Conservation (phyloP, 1,284 basidiomycete species). For the Cryptococcus sp. region DNA sequence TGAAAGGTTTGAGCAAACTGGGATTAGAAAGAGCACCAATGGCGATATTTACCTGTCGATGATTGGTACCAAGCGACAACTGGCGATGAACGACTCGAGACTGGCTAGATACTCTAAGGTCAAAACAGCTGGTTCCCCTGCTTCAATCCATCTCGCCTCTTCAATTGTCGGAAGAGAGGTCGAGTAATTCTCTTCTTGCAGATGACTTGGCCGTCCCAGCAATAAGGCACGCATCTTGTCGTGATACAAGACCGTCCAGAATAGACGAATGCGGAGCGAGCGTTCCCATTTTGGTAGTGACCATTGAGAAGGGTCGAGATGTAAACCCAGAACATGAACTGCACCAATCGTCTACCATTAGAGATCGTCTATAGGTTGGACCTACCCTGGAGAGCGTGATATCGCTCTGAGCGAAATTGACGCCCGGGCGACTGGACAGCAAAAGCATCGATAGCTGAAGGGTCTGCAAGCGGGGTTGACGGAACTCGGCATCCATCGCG, state of each 20-base stretch:
- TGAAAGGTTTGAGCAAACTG: conserved; percentile 13
- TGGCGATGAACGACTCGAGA: conserved; percentile 28
- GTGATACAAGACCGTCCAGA: conserved; percentile 39
- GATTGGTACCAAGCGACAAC: conserved; percentile 2
- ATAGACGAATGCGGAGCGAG: conserved; percentile 34
- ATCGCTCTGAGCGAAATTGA: conserved; percentile 29
- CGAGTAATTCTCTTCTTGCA: conserved; percentile 20
- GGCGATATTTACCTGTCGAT: neutral
- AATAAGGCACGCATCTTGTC: conserved; percentile 38
- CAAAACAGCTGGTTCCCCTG: neutral
- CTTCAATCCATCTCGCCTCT: conserved; percentile 17
- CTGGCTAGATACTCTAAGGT: conserved; percentile 9
- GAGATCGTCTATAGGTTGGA: neutral
- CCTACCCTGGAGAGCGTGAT: conserved; percentile 28
- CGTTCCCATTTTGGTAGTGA: conserved; percentile 42
- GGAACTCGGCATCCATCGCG: conserved; percentile 40
- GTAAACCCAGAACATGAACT: conserved; percentile 41
- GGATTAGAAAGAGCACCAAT: neutral
- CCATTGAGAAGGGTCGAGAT: conserved; percentile 42
- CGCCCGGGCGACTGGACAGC: conserved; percentile 25
- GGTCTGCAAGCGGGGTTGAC: conserved; percentile 32
- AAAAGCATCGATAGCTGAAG: conserved; percentile 35
- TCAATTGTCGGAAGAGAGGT: conserved; percentile 26
- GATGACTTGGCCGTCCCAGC: conserved; percentile 33
- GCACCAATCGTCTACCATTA: conserved; percentile 28